Conservation (phyloP, 1,139 yeast species). For the Debaryomyces coudertii region DNA sequence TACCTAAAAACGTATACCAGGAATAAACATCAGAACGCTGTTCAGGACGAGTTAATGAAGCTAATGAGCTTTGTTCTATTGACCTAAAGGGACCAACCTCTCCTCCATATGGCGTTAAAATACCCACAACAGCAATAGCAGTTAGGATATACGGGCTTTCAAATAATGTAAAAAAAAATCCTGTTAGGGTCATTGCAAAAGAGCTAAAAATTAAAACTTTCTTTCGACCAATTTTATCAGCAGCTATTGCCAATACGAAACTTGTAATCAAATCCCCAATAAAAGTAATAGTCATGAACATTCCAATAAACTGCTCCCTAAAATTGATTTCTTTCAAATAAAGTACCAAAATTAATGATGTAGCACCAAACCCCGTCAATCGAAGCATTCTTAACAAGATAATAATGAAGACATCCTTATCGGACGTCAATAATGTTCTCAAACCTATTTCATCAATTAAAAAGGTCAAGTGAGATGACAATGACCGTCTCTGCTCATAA, state of each 20-base stretch:
- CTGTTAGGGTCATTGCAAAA: constrained; percentile 34
- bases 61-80: constrained; percentile 43
- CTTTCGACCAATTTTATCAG: constrained; percentile 41
- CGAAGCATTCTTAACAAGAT: constrained; percentile 40
- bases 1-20: constrained; percentile 46
- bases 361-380: constrained; percentile 44
- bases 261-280: constrained; percentile 43
- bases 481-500: background rate
- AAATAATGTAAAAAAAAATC: constrained; percentile 27
- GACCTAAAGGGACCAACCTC: constrained; percentile 50
- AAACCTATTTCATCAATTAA: constrained; percentile 30
- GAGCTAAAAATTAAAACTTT: constrained; percentile 32
- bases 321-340: constrained; percentile 37
- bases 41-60: constrained; percentile 32
- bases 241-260: constrained; percentile 34
- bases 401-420: constrained; percentile 35
- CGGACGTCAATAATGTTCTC: constrained; percentile 26
- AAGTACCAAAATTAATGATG: constrained; percentile 43
- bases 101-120: constrained; percentile 46
- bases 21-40: constrained; percentile 45
- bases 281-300: constrained; percentile 41
- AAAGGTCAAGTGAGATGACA: background rate
- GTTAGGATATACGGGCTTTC: constrained; percentile 28
- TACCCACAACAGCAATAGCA: constrained; percentile 34
- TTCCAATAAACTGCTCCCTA: constrained; percentile 36